Conservation (phyloP, 2,329 filamentous ascomycete genomes). For the Botryotinia globosa region DNA sequence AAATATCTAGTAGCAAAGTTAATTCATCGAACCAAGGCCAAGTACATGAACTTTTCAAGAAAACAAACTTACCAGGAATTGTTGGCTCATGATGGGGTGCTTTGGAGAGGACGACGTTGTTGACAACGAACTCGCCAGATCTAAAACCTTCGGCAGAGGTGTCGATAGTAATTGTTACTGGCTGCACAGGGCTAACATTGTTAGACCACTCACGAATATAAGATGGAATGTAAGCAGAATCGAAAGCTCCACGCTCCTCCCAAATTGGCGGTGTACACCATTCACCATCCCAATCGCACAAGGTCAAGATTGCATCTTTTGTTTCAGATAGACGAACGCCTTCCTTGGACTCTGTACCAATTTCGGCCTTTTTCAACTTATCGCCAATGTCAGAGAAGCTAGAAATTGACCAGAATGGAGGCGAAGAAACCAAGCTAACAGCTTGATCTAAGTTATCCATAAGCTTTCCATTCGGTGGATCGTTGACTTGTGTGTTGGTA, state of each 20-base stretch:
- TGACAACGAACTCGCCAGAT: slow-evolving; percentile 23
- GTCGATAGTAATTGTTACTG: background rate
- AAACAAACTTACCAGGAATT: slow-evolving; percentile 29
- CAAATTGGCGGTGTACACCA: slow-evolving; percentile 34
- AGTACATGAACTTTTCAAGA: background rate
- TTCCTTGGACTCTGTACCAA: slow-evolving; percentile 12
- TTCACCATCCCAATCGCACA: slow-evolving; percentile 32
- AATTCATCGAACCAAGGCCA: background rate
- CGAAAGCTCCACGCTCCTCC: slow-evolving; percentile 28
- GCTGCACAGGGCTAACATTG: slow-evolving; percentile 18
- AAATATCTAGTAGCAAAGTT: slow-evolving; percentile 25
- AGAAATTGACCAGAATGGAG: slow-evolving; percentile 15
- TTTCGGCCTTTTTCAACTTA: slow-evolving; percentile 16
- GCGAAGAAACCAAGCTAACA: slow-evolving; percentile 8
- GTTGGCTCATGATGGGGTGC: slow-evolving; percentile 25
- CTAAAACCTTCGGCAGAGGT: slow-evolving; percentile 22
- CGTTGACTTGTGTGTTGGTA: background rate
- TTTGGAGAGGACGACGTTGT: slow-evolving; percentile 17
- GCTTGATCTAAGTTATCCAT: background rate
- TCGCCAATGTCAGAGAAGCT: slow-evolving; percentile 23
- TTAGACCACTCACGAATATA: slow-evolving; percentile 36
- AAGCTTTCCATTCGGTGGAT: background rate
- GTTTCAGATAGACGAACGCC: slow-evolving; percentile 30
- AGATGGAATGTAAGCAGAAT: slow-evolving; percentile 28
- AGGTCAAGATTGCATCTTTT: slow-evolving; percentile 21